Conservation (phyloP, 1,284 basidiomycete genomes). For the Butyriboletus appendiculatus region DNA sequence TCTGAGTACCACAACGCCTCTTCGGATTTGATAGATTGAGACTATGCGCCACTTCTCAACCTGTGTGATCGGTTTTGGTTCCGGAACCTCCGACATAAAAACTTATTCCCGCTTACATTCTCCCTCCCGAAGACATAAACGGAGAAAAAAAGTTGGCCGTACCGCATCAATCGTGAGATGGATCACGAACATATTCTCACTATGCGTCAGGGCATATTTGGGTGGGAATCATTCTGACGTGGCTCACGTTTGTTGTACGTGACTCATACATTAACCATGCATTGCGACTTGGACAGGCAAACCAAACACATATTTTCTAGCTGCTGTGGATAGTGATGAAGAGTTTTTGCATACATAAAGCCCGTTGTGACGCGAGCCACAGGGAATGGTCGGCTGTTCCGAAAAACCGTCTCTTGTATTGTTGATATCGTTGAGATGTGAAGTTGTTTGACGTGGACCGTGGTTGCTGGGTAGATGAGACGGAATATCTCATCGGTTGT, state of each 20-base stretch:
- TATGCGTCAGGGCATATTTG: constrained; percentile 76
- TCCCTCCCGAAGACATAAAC: constrained; percentile 50
- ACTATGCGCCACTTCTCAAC: constrained; percentile 18
- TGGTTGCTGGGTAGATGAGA: constrained; percentile 98
- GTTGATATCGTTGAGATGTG: constrained; percentile 51
- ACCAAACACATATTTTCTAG: constrained; percentile 84
- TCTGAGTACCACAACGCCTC: constrained; percentile 12
- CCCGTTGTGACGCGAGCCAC: constrained; percentile 82
- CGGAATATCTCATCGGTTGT: constrained; percentile 67
- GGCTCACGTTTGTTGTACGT: constrained; percentile 10
- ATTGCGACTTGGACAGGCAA: constrained; percentile 92
- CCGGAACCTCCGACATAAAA: constrained; percentile 40
- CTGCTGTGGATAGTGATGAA: constrained; percentile 87
- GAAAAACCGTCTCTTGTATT: constrained; percentile 5
- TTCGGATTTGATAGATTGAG: constrained; percentile 48
- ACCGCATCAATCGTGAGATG: constrained; percentile 63
- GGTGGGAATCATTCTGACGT: constrained; percentile 46
- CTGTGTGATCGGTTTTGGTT: constrained; percentile 25
- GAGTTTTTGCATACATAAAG: constrained; percentile 70
- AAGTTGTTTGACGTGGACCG: constrained; percentile 78
- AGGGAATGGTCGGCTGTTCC: constrained; percentile 64
- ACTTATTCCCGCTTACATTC: constrained; percentile 51
- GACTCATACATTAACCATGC: constrained; percentile 65
- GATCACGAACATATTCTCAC: constrained; percentile 3
- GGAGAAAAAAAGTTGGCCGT: too few relatives aligned